phyloP scores from a whole-genome alignment of 306 rosid genomes.

The Acacia acuminata region DNA sequence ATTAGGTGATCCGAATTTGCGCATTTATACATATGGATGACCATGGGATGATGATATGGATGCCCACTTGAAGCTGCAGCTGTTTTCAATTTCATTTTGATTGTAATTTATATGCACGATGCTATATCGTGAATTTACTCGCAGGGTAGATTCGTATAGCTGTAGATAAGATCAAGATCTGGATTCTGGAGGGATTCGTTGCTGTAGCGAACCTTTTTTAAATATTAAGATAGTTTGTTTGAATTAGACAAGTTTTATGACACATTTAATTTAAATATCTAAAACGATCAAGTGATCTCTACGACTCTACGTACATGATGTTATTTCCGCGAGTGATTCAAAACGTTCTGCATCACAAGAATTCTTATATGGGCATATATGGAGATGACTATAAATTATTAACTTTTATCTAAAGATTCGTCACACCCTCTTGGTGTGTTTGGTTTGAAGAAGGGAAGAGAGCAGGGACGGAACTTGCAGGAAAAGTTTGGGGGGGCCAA shows the following conservation, averaged over 20 bases:
- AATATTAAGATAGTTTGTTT: neutral
- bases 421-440: too few relatives aligned
- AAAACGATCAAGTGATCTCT: neutral
- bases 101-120: neutral
- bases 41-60: slow-evolving; percentile 14
- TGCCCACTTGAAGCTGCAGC: slow-evolving; percentile 21
- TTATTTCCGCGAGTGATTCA: neutral
- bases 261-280: neutral
- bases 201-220: neutral
- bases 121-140: neutral
- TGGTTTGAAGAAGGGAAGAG: too few relatives aligned
- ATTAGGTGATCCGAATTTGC: slow-evolving; percentile 10
- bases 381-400: neutral
- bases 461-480: too few relatives aligned
- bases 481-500: too few relatives aligned
- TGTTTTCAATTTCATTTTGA: slow-evolving; percentile 14
- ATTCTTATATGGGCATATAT: neutral
- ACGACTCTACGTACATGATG: neutral
- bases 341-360: neutral
- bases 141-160: slow-evolving; percentile 10
- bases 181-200: neutral
- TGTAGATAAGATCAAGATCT: neutral
- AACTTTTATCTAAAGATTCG: neutral
- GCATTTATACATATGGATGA: slow-evolving; percentile 15
- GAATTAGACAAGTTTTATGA: neutral